These are phyloP conservation scores for Cucurbita ficifolia DNA, from an alignment of 306 rosid genomes.

Conservation along the genomic window DNA sequence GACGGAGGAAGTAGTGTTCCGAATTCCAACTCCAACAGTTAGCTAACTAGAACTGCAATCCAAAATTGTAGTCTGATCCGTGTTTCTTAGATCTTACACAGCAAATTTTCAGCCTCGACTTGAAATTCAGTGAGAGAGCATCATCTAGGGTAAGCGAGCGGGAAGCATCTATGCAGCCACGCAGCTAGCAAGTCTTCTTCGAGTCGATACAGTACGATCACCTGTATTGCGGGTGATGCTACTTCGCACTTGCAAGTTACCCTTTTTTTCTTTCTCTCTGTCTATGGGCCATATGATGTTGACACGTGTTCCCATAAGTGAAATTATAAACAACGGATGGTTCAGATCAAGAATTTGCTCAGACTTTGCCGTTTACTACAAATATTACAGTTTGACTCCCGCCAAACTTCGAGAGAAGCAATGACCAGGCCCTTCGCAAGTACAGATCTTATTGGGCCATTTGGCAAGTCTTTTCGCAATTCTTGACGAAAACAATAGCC, in stretches of 20 bases:
- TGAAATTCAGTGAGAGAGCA: neutral
- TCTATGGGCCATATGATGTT: neutral
- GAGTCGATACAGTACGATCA: neutral
- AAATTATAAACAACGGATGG: neutral
- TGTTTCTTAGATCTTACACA: neutral
- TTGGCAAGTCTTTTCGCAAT: too few species aligned
- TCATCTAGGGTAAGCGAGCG: slow-evolving; percentile 15
- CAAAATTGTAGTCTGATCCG: neutral
- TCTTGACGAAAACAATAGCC: too few species aligned
- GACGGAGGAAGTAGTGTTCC: neutral
- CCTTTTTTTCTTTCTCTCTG: neutral
- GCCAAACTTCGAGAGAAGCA: neutral
- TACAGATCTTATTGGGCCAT: too few species aligned
- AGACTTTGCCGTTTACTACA: neutral
- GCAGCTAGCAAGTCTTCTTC: neutral
- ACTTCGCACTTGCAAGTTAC: neutral
- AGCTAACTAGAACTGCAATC: neutral
- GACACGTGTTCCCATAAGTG: neutral
- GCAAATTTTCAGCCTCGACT: neutral
- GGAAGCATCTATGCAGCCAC: neutral
- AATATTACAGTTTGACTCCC: neutral
- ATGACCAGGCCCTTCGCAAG: too few species aligned
- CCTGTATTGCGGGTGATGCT: slow-evolving; percentile 10
- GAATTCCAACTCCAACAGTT: neutral
- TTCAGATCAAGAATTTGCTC: neutral